Percentiles rank a stretch among this genome's conserved stretches.
These are phyloP conservation scores for Hevea brasiliensis DNA, from an alignment of 345 rosid genomes.

Conservation along the genomic window DNA sequence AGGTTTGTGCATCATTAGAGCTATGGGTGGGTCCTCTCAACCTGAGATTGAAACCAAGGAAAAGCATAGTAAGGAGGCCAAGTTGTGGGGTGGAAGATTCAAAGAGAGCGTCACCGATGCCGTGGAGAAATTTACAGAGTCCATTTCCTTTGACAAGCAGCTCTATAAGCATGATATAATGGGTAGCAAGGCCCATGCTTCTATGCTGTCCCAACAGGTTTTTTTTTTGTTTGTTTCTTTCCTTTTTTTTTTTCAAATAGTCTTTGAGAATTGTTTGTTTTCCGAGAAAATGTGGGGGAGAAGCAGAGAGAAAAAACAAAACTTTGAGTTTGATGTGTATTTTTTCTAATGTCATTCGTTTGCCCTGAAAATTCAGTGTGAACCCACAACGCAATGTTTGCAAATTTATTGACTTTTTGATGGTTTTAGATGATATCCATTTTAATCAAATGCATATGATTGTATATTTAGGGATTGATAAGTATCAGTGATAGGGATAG, in stretches of 20 bases:
- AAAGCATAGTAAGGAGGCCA: conserved; percentile 50
- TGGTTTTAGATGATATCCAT: background rate
- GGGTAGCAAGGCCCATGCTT: conserved; percentile 96
- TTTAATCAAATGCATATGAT: background rate
- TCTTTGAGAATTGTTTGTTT: conserved; percentile 14
- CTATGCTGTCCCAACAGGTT: conserved; percentile 91
- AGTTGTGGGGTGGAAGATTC: conserved; percentile 98
- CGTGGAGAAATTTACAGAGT: conserved; percentile 94
- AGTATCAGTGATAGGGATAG: conserved; percentile 58
- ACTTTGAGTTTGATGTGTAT: background rate
- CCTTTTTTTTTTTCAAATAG: background rate
- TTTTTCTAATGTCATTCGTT: too few species aligned
- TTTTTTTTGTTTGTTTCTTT: background rate
- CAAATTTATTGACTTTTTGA: background rate
- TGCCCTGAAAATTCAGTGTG: background rate
- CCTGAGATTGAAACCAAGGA: background rate
- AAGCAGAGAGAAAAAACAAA: background rate
- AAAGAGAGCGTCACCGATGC: conserved; percentile 77
- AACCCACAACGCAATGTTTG: background rate
- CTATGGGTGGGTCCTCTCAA: conserved; percentile 12
- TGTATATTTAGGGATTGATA: conserved; percentile 61
- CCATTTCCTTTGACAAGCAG: conserved; percentile 81
- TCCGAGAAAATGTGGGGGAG: background rate
- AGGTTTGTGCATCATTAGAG: conserved; percentile 11
- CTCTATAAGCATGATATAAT: conserved; percentile 84